These are phyloP conservation scores for Elaeagnus macrophylla DNA, from an alignment of 306 rosid genomes.

Conservation along the genomic window DNA sequence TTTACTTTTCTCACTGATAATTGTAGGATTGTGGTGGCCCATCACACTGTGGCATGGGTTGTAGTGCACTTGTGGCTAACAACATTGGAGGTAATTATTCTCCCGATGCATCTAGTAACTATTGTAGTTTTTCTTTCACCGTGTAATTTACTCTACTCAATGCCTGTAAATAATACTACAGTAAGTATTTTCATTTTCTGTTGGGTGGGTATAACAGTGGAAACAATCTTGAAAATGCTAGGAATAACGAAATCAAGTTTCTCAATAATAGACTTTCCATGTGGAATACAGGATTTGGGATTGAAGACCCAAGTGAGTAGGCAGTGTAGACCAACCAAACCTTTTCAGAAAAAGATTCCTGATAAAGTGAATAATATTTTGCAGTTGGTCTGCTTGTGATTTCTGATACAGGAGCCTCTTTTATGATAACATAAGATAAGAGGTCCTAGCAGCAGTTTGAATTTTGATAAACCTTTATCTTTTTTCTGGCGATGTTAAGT, in stretches of 20 bases:
- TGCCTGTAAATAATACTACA: not conserved
- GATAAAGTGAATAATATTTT: too few relatives aligned
- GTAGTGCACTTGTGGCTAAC: slow-evolving; percentile 68
- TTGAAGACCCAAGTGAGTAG: too few relatives aligned
- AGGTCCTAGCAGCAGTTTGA: too few relatives aligned
- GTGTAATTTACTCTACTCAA: not conserved
- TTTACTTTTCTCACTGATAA: slow-evolving; percentile 19
- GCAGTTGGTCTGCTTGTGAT: too few relatives aligned
- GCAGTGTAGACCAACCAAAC: too few relatives aligned
- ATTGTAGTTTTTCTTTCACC: not conserved
- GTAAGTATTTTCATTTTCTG: not conserved
- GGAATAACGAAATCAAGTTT: not conserved
- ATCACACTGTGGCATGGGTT: slow-evolving; percentile 66
- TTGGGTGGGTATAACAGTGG: not conserved
- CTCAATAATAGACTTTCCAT: too few relatives aligned
- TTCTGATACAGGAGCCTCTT: too few relatives aligned
- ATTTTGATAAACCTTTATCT: too few relatives aligned
- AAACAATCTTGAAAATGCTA: too few relatives aligned
- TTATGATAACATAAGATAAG: too few relatives aligned
- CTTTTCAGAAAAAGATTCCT: not conserved
- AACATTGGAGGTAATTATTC: slow-evolving; percentile 48
- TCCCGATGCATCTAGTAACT: slow-evolving; percentile 1
- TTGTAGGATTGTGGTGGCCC: slow-evolving; percentile 86
- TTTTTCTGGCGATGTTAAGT: too few relatives aligned
- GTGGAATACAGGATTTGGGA: too few relatives aligned